A percentile compares a stretch with the other conserved stretches of the same genome.
Evolutionary conservation across 1,284 basidiomycete genomes (phyloP).

Genomic region (Ustilago sp.): DNA sequence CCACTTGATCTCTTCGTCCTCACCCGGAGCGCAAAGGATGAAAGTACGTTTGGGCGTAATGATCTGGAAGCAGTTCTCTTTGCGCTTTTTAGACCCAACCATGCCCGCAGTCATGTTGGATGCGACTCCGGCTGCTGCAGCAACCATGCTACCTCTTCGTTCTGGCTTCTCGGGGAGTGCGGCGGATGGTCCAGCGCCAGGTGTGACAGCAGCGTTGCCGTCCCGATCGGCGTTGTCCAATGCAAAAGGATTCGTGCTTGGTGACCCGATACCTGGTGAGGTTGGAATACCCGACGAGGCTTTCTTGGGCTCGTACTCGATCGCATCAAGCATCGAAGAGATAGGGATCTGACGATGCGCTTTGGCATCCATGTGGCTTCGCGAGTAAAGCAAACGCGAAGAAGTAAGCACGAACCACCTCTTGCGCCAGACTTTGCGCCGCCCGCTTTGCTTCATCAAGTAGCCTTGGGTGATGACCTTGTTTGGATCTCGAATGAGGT

Average conservation of each 20-base stretch:
- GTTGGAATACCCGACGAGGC: constrained; percentile 48
- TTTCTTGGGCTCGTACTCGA: constrained; percentile 77
- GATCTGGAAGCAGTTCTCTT: constrained; percentile 86
- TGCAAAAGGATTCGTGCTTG: constrained; percentile 40
- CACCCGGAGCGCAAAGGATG: constrained; percentile 90
- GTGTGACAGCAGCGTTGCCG: constrained; percentile 13
- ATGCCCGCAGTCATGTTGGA: constrained; percentile 47
- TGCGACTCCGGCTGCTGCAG: constrained; percentile 47
- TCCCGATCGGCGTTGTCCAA: constrained; percentile 27
- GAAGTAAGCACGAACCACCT: constrained; percentile 71
- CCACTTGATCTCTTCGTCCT: constrained; percentile 99
- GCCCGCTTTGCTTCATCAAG: constrained; percentile 94
- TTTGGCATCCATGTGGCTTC: constrained; percentile 76
- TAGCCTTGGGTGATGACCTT: constrained; percentile 77
- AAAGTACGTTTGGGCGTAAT: constrained; percentile 92
- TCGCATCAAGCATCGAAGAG: constrained; percentile 86
- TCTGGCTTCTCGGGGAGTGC: constrained; percentile 31
- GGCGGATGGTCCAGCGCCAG: constrained; percentile 10
- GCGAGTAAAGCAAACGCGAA: constrained; percentile 68
- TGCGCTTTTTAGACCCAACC: constrained; percentile 53
- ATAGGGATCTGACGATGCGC: constrained; percentile 87
- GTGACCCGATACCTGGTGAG: constrained; percentile 41
- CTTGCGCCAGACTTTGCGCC: constrained; percentile 94
- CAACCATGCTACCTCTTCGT: constrained; percentile 46
- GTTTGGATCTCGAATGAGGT: constrained; percentile 57